These are phyloP conservation scores for Trichophyton rubrum DNA, from an alignment of 2,329 filamentous ascomycete species.

Conservation along the genomic window DNA sequence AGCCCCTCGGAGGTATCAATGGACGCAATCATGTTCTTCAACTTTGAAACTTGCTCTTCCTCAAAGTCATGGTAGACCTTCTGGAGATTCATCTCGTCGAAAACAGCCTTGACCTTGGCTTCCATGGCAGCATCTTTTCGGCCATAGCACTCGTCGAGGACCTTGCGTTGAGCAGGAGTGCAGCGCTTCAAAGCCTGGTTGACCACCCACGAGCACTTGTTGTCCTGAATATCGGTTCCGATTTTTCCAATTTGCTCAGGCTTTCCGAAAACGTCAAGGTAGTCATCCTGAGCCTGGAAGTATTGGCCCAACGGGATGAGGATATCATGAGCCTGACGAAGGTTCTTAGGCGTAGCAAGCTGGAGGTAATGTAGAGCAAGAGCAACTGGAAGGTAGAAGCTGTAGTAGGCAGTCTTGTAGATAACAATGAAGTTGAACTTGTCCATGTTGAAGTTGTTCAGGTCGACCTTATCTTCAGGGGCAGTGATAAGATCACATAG, in stretches of 20 bases:
- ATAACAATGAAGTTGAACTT: constrained; percentile 98
- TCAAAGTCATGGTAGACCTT: constrained; percentile 78
- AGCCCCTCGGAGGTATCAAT: constrained; percentile 79
- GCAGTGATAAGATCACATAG: constrained; percentile 89
- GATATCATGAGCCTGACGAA: constrained; percentile 79
- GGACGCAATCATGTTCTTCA: constrained; percentile 60
- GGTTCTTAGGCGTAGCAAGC: constrained; percentile 73
- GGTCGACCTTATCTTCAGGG: constrained; percentile 82
- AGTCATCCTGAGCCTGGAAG: constrained; percentile 98
- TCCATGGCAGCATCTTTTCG: constrained; percentile 77
- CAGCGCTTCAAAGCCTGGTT: constrained; percentile 80
- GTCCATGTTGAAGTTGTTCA: constrained; percentile 86
- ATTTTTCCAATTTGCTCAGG: constrained; percentile 94
- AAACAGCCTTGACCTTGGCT: constrained; percentile 76
- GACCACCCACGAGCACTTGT: constrained; percentile 98
- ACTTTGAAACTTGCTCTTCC: constrained; percentile 69
- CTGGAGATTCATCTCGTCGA: constrained; percentile 72
- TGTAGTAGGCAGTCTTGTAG: constrained; percentile 99
- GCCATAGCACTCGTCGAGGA: constrained; percentile 88
- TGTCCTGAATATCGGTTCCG: constrained; percentile 96
- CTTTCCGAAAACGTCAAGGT: constrained; percentile 93
- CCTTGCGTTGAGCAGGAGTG: constrained; percentile 70
- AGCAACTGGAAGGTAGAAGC: constrained; percentile 93
- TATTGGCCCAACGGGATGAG: constrained; percentile 96
- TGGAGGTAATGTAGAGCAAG: constrained; percentile 77